Base-by-base conservation (phyloP, 2,329 filamentous ascomycete genomes). In the Alternaria ethzedia region DNA sequence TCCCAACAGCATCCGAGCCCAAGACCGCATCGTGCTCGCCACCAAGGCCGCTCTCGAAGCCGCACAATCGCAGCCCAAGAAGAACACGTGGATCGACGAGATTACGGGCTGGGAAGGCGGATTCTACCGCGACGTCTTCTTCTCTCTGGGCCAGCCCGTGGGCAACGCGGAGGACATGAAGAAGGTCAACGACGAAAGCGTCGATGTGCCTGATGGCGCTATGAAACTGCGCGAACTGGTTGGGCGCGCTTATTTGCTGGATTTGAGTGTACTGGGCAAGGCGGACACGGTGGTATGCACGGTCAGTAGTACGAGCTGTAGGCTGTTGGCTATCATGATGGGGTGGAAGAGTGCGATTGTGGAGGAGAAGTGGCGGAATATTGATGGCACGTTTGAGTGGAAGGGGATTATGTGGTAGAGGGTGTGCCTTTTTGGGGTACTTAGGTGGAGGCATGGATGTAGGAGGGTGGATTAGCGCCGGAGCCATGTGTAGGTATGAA, bases 71-170 rank as follows among this genome's bases (percentile, higher is more conserved):
- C 67, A 69, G 21, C 70, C 70, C 66, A 69, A 69, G 83, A 71
- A 78, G 79, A 67, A 80, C 75, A 61, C 79, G 70, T 92, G 91
- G 76, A 86, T 91, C 36, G 91, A 94, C 63, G 90, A 94, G 75
- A 87, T 89, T 2, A 89, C 92, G 44, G 93, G 93, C 28, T 96
- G 93, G 93, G 93, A 96, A 77, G 93, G 93, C 17, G 93, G 93
- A 1, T 97, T 96, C 83, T 96, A 91, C 80, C 86, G 87, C 13
- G 87, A 88, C 71, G 90, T 96, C 80, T 96, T 96, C 80, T 94
- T 91, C 88, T 90, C 89, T 54, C 83, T 96, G 1, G 93, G 91
- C 5, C 69, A 76, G 57, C 75, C 79, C 6, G 69, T 71, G 1
- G 61, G 67, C 5, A 78, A 79, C 47, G 75, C 77, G 2, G 54